Base-by-base conservation (phyloP, 1,284 basidiomycete genomes). In the Retiboletus flavoniger region DNA sequence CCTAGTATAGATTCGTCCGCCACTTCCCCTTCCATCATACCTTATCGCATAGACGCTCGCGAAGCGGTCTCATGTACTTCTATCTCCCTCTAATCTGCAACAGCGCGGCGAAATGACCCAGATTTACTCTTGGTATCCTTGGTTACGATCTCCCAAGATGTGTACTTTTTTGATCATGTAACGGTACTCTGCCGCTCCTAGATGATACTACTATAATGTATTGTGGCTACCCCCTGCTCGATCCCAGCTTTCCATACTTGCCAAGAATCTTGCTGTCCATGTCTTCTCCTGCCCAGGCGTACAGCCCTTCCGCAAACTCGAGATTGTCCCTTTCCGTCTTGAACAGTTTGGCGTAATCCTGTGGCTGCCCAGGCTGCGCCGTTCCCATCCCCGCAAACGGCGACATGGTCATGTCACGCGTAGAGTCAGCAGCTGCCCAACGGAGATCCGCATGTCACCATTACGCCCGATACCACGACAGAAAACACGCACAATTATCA, bases 321-420 rank as follows among this genome's bases (percentile, higher is more conserved):
- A 99, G 82, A 72, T 98, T 98, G 72, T 98, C 96, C 58, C 82
- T 81, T 73, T 99, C 97, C 4, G 87, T 85, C 62, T 91, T 91
- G 80, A 95, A 96, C 44, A 98, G 71, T 71, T 98, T 98, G 63
- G 76, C 80, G 72, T 83, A 93, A 70, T 99, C 96, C 62, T 93
- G 90, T 40, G 85, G 81, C 47, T 80, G 82, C 17, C 79, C 82
- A 2, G 81, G 77, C 52, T 76, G 72, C 16, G 72, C 73, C 11
- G 75, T 75, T 28, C 76, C 80, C 39, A 81, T 79, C n/a, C 75
- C 76, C n/a, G 83, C 84, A 62, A 93, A 90, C 0, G 90, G 84
- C 42, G 85, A 84, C 34, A 81, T 74, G 11, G 82, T 80, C 81
- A 90, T 84, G 68, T 91, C 86, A 61, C 84, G 82, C 26, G 86